Percentiles rank a stretch among this genome's conserved stretches.
Evolutionary conservation across 345 rosid genomes (phyloP).

Genomic region (Geranium rotundifolium): DNA sequence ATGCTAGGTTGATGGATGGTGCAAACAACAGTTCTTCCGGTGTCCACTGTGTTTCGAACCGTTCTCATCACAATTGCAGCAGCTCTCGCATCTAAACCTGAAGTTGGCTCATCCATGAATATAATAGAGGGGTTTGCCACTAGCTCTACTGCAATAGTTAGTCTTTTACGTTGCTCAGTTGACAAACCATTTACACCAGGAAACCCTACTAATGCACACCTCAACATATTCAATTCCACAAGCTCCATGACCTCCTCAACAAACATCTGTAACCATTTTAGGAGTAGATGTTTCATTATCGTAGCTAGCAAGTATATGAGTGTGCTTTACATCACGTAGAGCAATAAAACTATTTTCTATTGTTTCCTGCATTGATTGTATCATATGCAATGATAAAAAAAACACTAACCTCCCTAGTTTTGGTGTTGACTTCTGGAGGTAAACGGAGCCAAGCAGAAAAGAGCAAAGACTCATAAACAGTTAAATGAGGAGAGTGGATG

Average conservation of each 20-base stretch:
- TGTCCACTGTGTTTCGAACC: constrained; percentile 84
- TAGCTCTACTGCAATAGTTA: constrained; percentile 89
- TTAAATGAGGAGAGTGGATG: constrained; percentile 45
- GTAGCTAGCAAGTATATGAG: not conserved
- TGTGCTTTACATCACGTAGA: not conserved
- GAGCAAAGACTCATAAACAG: constrained; percentile 40
- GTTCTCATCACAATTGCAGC: constrained; percentile 95
- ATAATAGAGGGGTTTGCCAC: constrained; percentile 90
- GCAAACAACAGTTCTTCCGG: constrained; percentile 88
- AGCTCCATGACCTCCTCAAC: constrained; percentile 90
- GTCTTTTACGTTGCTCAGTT: constrained; percentile 78
- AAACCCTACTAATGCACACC: constrained; percentile 64
- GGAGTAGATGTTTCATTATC: not conserved
- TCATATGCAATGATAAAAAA: too few relatives aligned
- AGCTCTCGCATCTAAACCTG: constrained; percentile 91
- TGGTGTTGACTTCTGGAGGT: constrained; percentile 18
- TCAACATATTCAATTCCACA: constrained; percentile 52
- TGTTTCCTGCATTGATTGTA: too few relatives aligned
- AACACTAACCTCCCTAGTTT: constrained; percentile 27
- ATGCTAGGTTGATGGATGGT: constrained; percentile 94
- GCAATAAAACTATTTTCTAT: not conserved
- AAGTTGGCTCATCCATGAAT: constrained; percentile 95
- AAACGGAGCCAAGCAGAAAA: constrained; percentile 54
- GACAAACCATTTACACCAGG: constrained; percentile 83
- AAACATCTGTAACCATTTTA: constrained; percentile 41